These are phyloP conservation scores for Xylaria venustula DNA, from an alignment of 495 filamentous ascomycete species.

Conservation along the genomic window DNA sequence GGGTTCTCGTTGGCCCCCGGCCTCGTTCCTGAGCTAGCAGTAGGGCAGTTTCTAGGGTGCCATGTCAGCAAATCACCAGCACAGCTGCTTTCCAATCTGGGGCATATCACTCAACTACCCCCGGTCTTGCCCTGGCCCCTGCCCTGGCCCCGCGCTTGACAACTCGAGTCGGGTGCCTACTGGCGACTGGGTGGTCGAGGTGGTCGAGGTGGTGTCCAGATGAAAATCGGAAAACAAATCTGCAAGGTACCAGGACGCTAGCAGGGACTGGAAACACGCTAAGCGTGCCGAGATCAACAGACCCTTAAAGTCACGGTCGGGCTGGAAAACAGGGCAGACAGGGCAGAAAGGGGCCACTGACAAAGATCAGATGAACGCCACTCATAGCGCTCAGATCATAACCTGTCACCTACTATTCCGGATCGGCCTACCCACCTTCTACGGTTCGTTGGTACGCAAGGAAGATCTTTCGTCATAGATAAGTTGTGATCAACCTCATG, in stretches of 20 bases:
- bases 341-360: not conserved
- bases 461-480: too few relatives aligned
- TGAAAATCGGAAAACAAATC: slow-evolving; percentile 21
- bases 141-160: slow-evolving; percentile 24
- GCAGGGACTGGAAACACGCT: slow-evolving; percentile 32
- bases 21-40: not conserved
- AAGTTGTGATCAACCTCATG: too few relatives aligned
- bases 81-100: slow-evolving; percentile 5
- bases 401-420: too few relatives aligned
- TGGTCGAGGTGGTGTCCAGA: not conserved
- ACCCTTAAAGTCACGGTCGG: slow-evolving; percentile 6
- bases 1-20: not conserved
- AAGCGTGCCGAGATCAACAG: slow-evolving; percentile 14
- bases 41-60: not conserved
- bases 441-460: too few relatives aligned
- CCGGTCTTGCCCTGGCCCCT: not conserved
- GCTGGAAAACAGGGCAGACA: not conserved
- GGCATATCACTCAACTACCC: slow-evolving; percentile 4
- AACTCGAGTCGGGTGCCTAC: not conserved
- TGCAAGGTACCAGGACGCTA: slow-evolving; percentile 40
- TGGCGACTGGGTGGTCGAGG: not conserved
- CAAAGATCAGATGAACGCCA: not conserved
- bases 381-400: not conserved
- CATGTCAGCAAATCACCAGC: slow-evolving; percentile 1
- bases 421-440: too few relatives aligned